A percentile compares a stretch with the other conserved stretches of the same genome.
phyloP scores from a whole-genome alignment of 2,329 filamentous ascomycete genomes.

The Botrytis aclada region DNA sequence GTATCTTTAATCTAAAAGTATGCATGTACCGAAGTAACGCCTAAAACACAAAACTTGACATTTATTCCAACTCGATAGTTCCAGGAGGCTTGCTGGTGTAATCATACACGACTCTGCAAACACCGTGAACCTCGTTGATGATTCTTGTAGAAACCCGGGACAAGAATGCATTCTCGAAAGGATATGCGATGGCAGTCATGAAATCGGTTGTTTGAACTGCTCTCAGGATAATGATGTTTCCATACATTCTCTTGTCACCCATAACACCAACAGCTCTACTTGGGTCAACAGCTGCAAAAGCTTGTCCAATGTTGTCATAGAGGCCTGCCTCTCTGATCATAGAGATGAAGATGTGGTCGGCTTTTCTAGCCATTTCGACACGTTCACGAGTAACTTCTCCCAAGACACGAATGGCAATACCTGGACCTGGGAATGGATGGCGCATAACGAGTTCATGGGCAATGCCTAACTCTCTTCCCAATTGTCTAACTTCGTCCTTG shows the following conservation, averaged over 20 bases:
- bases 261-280: slow-evolving; percentile 65
- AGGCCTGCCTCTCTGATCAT: slow-evolving; percentile 71
- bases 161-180: slow-evolving; percentile 60
- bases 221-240: slow-evolving; percentile 58
- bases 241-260: slow-evolving; percentile 66
- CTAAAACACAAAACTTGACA: slow-evolving; percentile 4
- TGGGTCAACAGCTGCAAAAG: slow-evolving; percentile 65
- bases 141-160: slow-evolving; percentile 64
- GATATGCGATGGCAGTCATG: slow-evolving; percentile 38
- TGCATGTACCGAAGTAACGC: slow-evolving; percentile 7
- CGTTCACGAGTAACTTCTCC: slow-evolving; percentile 80
- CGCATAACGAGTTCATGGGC: slow-evolving; percentile 73
- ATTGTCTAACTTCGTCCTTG: slow-evolving; percentile 75
- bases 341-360: slow-evolving; percentile 74
- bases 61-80: slow-evolving; percentile 71
- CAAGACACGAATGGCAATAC: slow-evolving; percentile 67
- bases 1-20: slow-evolving; percentile 6
- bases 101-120: slow-evolving; percentile 70
- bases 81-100: slow-evolving; percentile 48
- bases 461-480: slow-evolving; percentile 69
- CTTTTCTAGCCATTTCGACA: slow-evolving; percentile 74
- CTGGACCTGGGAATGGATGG: slow-evolving; percentile 74
- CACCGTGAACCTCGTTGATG: slow-evolving; percentile 63
- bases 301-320: slow-evolving; percentile 69
- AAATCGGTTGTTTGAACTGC: slow-evolving; percentile 56